Percentiles rank a stretch among this genome's conserved stretches.
Evolutionary conservation across 805 yeast genomes (phyloP).

Genomic region (Metschnikowia kunwiensis): DNA sequence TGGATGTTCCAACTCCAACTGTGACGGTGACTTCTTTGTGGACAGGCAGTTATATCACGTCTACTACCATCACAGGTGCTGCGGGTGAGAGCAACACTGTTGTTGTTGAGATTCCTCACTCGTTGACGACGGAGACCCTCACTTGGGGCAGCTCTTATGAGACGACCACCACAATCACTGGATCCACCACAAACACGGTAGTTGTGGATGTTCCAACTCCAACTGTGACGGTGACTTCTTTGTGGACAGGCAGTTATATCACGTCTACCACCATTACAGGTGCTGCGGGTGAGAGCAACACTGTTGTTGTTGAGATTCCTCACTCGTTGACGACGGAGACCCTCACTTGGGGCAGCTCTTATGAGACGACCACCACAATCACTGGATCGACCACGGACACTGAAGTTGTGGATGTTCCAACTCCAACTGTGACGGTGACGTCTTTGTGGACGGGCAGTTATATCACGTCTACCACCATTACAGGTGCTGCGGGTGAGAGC

Average conservation of each 20-base stretch:
- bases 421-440: constrained; percentile 7
- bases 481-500: constrained; percentile 9
- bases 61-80: constrained; percentile 9
- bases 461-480: constrained; percentile 2
- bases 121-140: constrained; percentile 14
- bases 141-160: constrained; percentile 16
- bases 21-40: constrained; percentile 11
- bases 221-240: constrained; percentile 9
- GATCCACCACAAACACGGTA: constrained; percentile 19
- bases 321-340: constrained; percentile 17
- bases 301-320: constrained; percentile 20
- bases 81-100: constrained; percentile 4
- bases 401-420: constrained; percentile 16
- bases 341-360: constrained; percentile 13
- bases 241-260: constrained; percentile 9
- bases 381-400: constrained; percentile 20
- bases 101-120: constrained; percentile 19
- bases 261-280: constrained; percentile 7
- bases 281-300: constrained; percentile 13
- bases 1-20: constrained; percentile 1
- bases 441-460: constrained; percentile 7
- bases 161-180: constrained; percentile 14
- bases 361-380: constrained; percentile 13
- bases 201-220: constrained; percentile 13
- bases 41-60: constrained; percentile 10